Evolutionary conservation across 2,329 filamentous ascomycete species (phyloP), one percentile per base, ranked within the genome.

Genomic region (Fusarium buharicum): DNA sequence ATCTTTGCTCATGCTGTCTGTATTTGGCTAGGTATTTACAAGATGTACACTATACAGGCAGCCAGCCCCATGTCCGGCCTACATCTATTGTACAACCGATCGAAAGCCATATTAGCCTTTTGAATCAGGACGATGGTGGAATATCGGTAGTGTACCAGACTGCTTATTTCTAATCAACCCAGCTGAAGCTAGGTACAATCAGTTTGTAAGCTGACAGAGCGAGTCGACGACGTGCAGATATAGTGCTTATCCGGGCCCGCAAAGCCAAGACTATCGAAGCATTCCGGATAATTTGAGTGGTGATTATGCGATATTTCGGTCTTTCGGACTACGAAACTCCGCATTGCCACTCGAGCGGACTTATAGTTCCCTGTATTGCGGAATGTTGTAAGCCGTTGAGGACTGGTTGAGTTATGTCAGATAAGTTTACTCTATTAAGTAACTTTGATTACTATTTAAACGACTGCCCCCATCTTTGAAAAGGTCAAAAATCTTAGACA

Each of bases 221-320:
- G 27, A 50, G 16, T 40, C 36, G 22, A 16, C 8, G 39, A 24
- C 31, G 12, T 37, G 10, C 22, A 39, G 20, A 28, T 31, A 43
- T 27, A 48, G 53, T 60, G 55, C 56, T 60, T 59, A 60, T 59
- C 55, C 39, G 55, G 37, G 36, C 46, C 55, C 55, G 40, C 47
- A 48, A 38, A 30, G 36, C 41, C 48, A 59, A 53, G 55, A 18
- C 31, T 20, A 13, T 9, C 6, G 31, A 5, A 20, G 13, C 8
- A 2, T 16, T 30, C 2, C 34, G 14, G 11, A 20, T 37, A 36
- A 36, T 37, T 11, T 13, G 17, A 37, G 17, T 18, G 33, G 33
- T 17, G 22, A 24, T 24, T 24, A 7, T 4, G 50, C 52, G 52
- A 43, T 2, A 2, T 43, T 33, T 59, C 49, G 49, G 41, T 47